Percentiles rank a stretch among this genome's conserved stretches.
Evolutionary conservation across 2,329 filamentous ascomycete species (phyloP).

Genomic region (Elsinoe perseae): DNA sequence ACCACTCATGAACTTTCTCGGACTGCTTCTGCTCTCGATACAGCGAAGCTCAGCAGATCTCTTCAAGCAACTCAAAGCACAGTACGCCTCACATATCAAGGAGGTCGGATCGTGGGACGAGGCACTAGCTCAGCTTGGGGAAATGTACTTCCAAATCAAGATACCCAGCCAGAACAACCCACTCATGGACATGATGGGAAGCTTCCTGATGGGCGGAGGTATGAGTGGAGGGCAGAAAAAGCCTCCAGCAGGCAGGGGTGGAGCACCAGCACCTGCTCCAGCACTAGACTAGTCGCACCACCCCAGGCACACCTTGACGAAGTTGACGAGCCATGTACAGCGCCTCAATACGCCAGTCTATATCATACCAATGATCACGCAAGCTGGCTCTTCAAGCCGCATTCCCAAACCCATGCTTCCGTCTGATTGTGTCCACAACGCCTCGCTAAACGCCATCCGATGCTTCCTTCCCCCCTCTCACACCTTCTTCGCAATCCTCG

Average conservation of each 20-base stretch:
- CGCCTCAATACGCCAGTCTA: slow-evolving; percentile 9
- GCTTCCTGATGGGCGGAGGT: slow-evolving; percentile 73
- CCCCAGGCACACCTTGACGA: slow-evolving; percentile 3
- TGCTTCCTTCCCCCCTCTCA: slow-evolving; percentile 8
- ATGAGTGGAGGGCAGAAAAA: slow-evolving; percentile 35
- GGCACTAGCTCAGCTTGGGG: slow-evolving; percentile 74
- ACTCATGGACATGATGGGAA: slow-evolving; percentile 96
- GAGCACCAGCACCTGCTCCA: slow-evolving; percentile 33
- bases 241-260: slow-evolving; percentile 41
- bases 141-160: slow-evolving; percentile 94
- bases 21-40: slow-evolving; percentile 71
- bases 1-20: slow-evolving; percentile 92
- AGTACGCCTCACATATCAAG: slow-evolving; percentile 71
- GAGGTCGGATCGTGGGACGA: slow-evolving; percentile 68
- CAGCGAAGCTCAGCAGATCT: slow-evolving; percentile 71
- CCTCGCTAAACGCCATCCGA: slow-evolving; percentile 18
- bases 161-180: slow-evolving; percentile 86
- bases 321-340: slow-evolving; percentile 14
- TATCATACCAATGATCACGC: background rate
- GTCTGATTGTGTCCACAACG: slow-evolving; percentile 8
- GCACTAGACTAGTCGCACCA: slow-evolving; percentile 25
- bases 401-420: background rate
- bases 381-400: slow-evolving; percentile 11
- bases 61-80: slow-evolving; percentile 71
- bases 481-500: slow-evolving; percentile 16